phyloP scores from a whole-genome alignment of 805 yeast genomes.

The Yueomyces sinensis region DNA sequence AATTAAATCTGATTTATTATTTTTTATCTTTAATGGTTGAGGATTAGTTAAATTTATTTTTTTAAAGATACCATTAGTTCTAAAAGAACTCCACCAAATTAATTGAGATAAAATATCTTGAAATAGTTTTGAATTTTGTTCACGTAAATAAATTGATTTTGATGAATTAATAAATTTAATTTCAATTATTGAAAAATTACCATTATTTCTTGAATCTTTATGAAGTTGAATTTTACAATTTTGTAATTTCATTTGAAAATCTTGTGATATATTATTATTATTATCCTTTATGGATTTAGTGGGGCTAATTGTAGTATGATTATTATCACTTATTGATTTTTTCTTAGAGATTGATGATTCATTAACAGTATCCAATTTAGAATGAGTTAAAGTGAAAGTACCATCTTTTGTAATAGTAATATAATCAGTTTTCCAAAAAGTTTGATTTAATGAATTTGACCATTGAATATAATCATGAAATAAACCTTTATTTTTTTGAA shows the following conservation, averaged over 20 bases:
- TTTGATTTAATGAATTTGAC: not conserved
- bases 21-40: not conserved
- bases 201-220: constrained; percentile 2
- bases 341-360: too few species aligned
- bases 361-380: not conserved
- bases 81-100: constrained; percentile 44
- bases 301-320: too few species aligned
- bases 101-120: constrained; percentile 32
- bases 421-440: not conserved
- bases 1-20: not conserved
- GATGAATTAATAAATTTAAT: constrained; percentile 1
- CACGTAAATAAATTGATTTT: not conserved
- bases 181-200: constrained; percentile 5
- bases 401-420: not conserved
- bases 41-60: constrained; percentile 24
- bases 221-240: constrained; percentile 9
- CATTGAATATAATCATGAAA: constrained; percentile 1
- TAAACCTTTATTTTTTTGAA: not conserved
- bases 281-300: too few species aligned
- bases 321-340: too few species aligned
- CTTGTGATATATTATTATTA: too few species aligned
- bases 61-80: constrained; percentile 38
- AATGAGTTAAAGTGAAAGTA: constrained; percentile 1
- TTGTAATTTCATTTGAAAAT: constrained; percentile 8
- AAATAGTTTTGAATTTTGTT: constrained; percentile 18